Evolutionary conservation across 2,329 filamentous ascomycete genomes (phyloP).

Genomic region (Phaeosphaeriaceae sp.): DNA sequence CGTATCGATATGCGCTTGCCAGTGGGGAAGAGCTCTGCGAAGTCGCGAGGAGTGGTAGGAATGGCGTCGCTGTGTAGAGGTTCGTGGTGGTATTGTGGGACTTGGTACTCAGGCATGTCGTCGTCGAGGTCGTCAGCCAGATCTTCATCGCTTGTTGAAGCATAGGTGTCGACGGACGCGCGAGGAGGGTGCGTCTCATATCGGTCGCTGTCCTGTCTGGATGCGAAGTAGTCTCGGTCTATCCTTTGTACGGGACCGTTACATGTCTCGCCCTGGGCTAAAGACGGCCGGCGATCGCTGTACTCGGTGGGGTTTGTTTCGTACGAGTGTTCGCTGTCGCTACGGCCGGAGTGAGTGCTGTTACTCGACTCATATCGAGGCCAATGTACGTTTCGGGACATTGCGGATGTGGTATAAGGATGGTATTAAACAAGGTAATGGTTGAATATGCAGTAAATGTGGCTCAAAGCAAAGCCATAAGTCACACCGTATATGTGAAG

Average conservation of each 20-base stretch:
- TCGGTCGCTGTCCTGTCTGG: constrained; percentile 15
- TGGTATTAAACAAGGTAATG: constrained; percentile 13
- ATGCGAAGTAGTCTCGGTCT: constrained; percentile 32
- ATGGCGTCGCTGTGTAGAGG: constrained; percentile 70
- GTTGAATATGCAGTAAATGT: constrained; percentile 9
- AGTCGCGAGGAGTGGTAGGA: constrained; percentile 81
- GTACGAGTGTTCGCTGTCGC: constrained; percentile 42
- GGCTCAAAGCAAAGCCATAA: constrained; percentile 23
- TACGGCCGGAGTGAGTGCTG: constrained; percentile 39
- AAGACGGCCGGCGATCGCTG: constrained; percentile 36
- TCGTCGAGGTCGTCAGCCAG: constrained; percentile 54
- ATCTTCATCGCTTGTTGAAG: constrained; percentile 74
- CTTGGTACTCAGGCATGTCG: constrained; percentile 58
- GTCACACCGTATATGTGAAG: constrained; percentile 26
- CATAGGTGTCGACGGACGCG: constrained; percentile 79
- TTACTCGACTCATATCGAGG: constrained; percentile 41
- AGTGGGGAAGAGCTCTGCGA: constrained; percentile 86
- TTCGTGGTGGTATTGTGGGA: constrained; percentile 68
- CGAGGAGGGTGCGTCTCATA: constrained; percentile 42
- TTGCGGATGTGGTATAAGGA: constrained; percentile 23
- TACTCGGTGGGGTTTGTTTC: constrained; percentile 46
- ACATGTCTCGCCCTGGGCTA: constrained; percentile 41
- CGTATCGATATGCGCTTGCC: constrained; percentile 79
- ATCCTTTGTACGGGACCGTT: constrained; percentile 37
- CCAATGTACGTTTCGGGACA: constrained; percentile 44